phyloP scores from a whole-genome alignment of 331 rosid genomes.

The Malus hybrid region DNA sequence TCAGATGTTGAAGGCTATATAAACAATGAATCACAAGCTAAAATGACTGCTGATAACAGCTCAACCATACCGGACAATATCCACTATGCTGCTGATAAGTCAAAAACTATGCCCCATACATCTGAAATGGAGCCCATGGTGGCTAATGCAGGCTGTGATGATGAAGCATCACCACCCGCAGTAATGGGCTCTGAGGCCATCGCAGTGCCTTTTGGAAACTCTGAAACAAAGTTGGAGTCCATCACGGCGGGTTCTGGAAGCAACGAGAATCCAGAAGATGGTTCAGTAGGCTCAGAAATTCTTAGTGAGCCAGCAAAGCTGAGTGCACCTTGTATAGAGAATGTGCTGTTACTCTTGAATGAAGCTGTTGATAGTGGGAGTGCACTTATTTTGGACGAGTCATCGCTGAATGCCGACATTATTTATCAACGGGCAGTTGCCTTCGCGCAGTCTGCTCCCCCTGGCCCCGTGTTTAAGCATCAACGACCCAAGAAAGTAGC shows the following conservation, averaged over 20 bases:
- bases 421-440: conserved; percentile 51
- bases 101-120: conserved; percentile 10
- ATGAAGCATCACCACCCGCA: conserved; percentile 8
- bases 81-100: conserved; percentile 10
- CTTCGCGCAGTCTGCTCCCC: conserved; percentile 63
- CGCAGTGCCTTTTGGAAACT: neutral
- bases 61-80: conserved; percentile 10
- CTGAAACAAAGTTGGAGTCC: conserved; percentile 9
- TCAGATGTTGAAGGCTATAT: conserved; percentile 4
- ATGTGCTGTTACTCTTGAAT: conserved; percentile 42
- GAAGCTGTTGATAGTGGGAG: conserved; percentile 68
- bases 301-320: conserved; percentile 16
- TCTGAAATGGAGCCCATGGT: conserved; percentile 17
- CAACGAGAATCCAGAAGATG: conserved; percentile 17
- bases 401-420: conserved; percentile 53
- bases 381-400: conserved; percentile 54
- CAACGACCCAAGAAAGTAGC: conserved; percentile 21
- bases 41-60: neutral
- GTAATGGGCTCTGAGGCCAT: conserved; percentile 17
- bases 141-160: conserved; percentile 16
- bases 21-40: conserved; percentile 20
- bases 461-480: conserved; percentile 51
- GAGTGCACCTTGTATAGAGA: conserved; percentile 29
- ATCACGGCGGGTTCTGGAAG: neutral
- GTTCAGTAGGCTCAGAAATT: conserved; percentile 27